A percentile compares a stretch with the other conserved stretches of the same genome.
These are phyloP conservation scores for Metschnikowia sp. DNA, from an alignment of 805 yeast genomes.

Conservation along the genomic window DNA sequence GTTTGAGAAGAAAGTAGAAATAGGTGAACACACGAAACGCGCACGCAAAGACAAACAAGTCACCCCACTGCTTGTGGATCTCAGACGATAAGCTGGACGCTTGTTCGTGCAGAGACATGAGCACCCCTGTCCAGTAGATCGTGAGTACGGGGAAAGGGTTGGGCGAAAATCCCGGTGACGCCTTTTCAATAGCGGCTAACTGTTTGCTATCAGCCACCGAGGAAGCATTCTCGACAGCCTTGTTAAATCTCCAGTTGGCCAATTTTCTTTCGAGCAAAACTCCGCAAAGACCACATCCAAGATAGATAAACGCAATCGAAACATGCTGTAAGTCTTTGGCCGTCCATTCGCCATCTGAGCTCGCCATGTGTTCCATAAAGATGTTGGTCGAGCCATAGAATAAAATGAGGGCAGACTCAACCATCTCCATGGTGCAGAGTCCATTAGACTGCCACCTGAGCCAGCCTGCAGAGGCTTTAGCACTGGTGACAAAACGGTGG, in stretches of 20 bases:
- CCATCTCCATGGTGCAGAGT: conserved; percentile 75
- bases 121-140: conserved; percentile 92
- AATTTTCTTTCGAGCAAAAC: conserved; percentile 71
- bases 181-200: conserved; percentile 21
- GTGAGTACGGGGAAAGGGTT: conserved; percentile 94
- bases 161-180: conserved; percentile 76
- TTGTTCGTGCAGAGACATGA: conserved; percentile 95
- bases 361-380: conserved; percentile 77
- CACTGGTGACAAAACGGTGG: conserved; percentile 21
- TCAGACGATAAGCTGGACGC: conserved; percentile 72
- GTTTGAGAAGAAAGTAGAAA: conserved; percentile 43
- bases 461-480: conserved; percentile 26
- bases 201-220: conserved; percentile 7
- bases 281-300: conserved; percentile 93
- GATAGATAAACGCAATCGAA: conserved; percentile 85
- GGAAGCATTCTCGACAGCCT: conserved; percentile 25
- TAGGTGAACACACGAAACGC: conserved; percentile 69
- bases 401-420: conserved; percentile 76
- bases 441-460: conserved; percentile 39
- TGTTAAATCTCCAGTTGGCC: conserved; percentile 54
- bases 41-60: conserved; percentile 76
- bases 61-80: conserved; percentile 93
- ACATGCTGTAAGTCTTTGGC: conserved; percentile 89
- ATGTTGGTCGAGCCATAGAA: conserved; percentile 88
- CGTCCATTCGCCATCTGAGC: conserved; percentile 76